phyloP scores from a whole-genome alignment of 2,329 filamentous ascomycete genomes.

The Epichloe sylvatica region DNA sequence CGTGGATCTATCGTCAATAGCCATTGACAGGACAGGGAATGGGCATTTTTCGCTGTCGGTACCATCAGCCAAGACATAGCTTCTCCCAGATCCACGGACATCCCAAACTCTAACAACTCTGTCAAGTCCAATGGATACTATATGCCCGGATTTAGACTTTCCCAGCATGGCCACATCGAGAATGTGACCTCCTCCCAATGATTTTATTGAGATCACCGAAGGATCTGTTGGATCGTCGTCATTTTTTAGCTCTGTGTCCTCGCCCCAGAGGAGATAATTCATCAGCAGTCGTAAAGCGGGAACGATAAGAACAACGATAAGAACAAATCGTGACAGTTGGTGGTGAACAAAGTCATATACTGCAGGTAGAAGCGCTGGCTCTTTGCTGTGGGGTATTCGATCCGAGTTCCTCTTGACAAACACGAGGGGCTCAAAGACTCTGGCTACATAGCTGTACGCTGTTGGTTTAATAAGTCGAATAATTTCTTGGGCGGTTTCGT shows the following conservation, averaged over 20 bases:
- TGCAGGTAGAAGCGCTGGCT: constrained; percentile 22
- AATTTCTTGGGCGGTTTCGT: constrained; percentile 63
- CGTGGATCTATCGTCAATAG: constrained; percentile 49
- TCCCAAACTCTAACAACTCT: constrained; percentile 54
- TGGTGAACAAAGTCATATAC: constrained; percentile 53
- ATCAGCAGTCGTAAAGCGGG: constrained; percentile 56
- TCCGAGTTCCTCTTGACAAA: constrained; percentile 58
- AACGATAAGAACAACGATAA: constrained; percentile 48
- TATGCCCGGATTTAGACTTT: constrained; percentile 46
- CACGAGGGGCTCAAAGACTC: constrained; percentile 60
- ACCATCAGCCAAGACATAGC: constrained; percentile 28
- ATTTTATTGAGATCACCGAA: constrained; percentile 44
- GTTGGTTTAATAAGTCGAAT: constrained; percentile 62
- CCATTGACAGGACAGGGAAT: constrained; percentile 45
- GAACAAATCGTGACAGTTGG: constrained; percentile 43
- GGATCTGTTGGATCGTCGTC: constrained; percentile 31
- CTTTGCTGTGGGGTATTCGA: constrained; percentile 38
- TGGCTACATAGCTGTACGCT: constrained; percentile 57
- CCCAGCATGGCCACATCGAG: constrained; percentile 56
- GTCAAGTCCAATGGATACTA: constrained; percentile 59
- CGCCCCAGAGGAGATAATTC: constrained; percentile 60
- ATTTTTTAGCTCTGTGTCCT: constrained; percentile 30
- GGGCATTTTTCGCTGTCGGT: constrained; percentile 27
- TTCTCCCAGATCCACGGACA: constrained; percentile 29
- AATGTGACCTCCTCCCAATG: constrained; percentile 47